phyloP scores from a whole-genome alignment of 192 early-diverging fungal species.

The Entomortierella chlamydospora region DNA sequence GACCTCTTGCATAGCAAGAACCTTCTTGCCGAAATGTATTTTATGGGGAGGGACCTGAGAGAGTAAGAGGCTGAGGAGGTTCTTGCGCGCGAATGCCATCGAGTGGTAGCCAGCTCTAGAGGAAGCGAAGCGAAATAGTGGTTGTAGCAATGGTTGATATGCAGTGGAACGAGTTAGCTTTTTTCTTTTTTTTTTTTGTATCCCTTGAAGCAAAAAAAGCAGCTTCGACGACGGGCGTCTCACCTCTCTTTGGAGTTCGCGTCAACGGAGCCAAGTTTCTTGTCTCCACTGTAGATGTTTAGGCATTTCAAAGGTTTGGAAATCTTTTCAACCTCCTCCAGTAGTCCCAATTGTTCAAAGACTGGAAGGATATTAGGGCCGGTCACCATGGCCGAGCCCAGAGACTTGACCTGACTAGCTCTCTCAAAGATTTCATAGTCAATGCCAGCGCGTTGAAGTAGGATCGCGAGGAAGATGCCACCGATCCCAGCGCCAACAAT shows the following conservation, averaged over 20 bases:
- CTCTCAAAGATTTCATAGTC: slow-evolving; percentile 42
- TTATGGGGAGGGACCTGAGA: slow-evolving; percentile 35
- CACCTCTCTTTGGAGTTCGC: slow-evolving; percentile 33
- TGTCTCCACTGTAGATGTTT: slow-evolving; percentile 11
- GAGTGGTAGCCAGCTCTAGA: slow-evolving; percentile 31
- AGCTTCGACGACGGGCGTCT: too few relatives aligned
- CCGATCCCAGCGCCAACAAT: slow-evolving; percentile 39
- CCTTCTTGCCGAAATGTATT: slow-evolving; percentile 25
- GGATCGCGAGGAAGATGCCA: slow-evolving; percentile 24
- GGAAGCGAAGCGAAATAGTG: too few relatives aligned
- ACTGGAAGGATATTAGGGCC: slow-evolving; percentile 34
- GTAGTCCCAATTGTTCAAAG: slow-evolving; percentile 26
- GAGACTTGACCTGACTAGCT: slow-evolving; percentile 9
- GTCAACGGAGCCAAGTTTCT: slow-evolving; percentile 20
- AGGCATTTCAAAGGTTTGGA: slow-evolving; percentile 30
- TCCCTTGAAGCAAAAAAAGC: too few relatives aligned
- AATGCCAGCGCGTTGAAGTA: slow-evolving; percentile 24
- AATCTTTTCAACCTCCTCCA: slow-evolving; percentile 30
- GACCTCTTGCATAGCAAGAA: slow-evolving; percentile 14
- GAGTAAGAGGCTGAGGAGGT: slow-evolving; percentile 14
- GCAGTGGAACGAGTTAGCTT: too few relatives aligned
- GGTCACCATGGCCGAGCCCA: slow-evolving; percentile 35
- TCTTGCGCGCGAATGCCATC: slow-evolving; percentile 23
- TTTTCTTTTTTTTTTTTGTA: too few relatives aligned
- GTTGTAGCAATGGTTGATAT: too few relatives aligned